phyloP scores from a whole-genome alignment of 2,329 filamentous ascomycete genomes.

The Beauveria australis region DNA sequence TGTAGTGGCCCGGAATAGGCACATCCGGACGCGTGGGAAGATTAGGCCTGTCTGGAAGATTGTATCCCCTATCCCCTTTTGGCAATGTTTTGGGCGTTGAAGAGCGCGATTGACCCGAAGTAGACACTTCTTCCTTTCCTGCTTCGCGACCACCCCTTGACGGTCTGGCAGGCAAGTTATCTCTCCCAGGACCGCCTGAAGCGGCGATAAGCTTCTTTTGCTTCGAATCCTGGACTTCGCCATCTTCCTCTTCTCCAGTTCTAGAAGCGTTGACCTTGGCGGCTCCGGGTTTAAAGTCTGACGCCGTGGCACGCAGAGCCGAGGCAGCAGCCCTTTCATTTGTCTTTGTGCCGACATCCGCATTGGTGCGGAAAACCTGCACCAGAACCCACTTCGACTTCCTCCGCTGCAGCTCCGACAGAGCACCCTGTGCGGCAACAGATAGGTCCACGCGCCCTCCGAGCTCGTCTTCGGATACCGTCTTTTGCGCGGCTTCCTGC shows the following conservation, averaged over 20 bases:
- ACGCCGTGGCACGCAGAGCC: slow-evolving; percentile 49
- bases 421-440: slow-evolving; percentile 62
- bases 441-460: slow-evolving; percentile 65
- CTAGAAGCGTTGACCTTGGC: slow-evolving; percentile 25
- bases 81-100: slow-evolving; percentile 18
- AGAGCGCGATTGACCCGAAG: slow-evolving; percentile 17
- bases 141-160: slow-evolving; percentile 19
- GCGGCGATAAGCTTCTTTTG: slow-evolving; percentile 15
- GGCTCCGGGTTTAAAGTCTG: slow-evolving; percentile 53
- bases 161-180: slow-evolving; percentile 26
- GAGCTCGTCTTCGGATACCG: slow-evolving; percentile 39
- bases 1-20: slow-evolving; percentile 41
- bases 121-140: slow-evolving; percentile 18
- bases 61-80: slow-evolving; percentile 23
- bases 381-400: slow-evolving; percentile 65
- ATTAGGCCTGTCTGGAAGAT: slow-evolving; percentile 29
- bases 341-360: slow-evolving; percentile 23
- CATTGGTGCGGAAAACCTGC: slow-evolving; percentile 61
- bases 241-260: slow-evolving; percentile 56
- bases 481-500: slow-evolving; percentile 47
- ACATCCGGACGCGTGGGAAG: slow-evolving; percentile 53
- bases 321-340: slow-evolving; percentile 25
- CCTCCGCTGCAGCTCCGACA: slow-evolving; percentile 60
- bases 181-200: slow-evolving; percentile 19
- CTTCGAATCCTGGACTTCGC: slow-evolving; percentile 59